A percentile compares a stretch with the other conserved stretches of the same genome.
Evolutionary conservation across 2,329 filamentous ascomycete genomes (phyloP).

Genomic region (Magnaporthales sp.): DNA sequence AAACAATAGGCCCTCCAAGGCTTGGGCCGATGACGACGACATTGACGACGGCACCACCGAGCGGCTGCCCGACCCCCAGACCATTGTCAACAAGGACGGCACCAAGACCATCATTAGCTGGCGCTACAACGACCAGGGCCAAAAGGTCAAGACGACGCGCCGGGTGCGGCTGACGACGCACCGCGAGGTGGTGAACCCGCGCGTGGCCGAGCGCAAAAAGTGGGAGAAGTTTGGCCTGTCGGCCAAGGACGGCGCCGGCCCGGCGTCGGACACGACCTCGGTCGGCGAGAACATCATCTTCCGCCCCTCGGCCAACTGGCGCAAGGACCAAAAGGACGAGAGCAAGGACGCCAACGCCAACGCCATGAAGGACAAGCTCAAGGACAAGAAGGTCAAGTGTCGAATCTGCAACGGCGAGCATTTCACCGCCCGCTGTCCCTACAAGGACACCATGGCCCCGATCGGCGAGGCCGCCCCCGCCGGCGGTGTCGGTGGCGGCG

Average conservation of each 20-base stretch:
- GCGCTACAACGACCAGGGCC: constrained; percentile 83
- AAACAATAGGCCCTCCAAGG: neutral
- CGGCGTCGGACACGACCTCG: constrained; percentile 80
- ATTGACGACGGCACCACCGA: constrained; percentile 64
- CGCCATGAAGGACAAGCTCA: constrained; percentile 72
- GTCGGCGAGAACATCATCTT: constrained; percentile 98
- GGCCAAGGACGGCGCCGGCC: constrained; percentile 75
- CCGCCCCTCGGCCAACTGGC: constrained; percentile 88
- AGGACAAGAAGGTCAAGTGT: constrained; percentile 99
- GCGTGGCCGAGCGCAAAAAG: constrained; percentile 85
- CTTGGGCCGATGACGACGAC: constrained; percentile 58
- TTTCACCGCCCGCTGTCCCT: constrained; percentile 97
- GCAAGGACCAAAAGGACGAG: constrained; percentile 75
- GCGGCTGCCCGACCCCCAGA: constrained; percentile 75
- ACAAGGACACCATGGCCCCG: constrained; percentile 98
- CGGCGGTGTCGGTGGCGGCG: constrained; percentile 39
- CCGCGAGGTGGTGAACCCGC: constrained; percentile 91
- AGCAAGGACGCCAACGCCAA: constrained; percentile 64
- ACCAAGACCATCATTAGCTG: constrained; percentile 93
- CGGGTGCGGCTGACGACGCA: constrained; percentile 87
- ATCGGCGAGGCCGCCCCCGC: constrained; percentile 52
- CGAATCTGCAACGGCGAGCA: constrained; percentile 98
- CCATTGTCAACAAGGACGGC: constrained; percentile 95
- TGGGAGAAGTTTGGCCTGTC: constrained; percentile 92
- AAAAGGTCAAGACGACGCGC: constrained; percentile 95